Evolutionary conservation across 768 basidiomycete species (phyloP), one percentile per base, ranked within the genome.

Genomic region (Xerocomellus chrysenteron): DNA sequence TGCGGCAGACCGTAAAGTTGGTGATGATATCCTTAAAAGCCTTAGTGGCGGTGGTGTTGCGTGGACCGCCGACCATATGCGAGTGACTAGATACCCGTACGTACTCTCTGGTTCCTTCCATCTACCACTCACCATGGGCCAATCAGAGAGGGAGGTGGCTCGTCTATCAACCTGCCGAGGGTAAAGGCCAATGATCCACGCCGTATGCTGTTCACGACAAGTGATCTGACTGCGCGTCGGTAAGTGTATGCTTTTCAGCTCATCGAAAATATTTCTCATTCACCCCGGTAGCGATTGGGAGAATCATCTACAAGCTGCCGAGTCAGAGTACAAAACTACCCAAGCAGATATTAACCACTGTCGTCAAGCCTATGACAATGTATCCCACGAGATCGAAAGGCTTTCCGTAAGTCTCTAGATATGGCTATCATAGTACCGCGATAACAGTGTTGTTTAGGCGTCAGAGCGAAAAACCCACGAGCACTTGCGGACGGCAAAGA

Each of bases 71-170:
- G 89, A 92, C 63, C 68, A 71, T 12, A 88, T 86, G 74, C 70
- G 71, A 19, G 85, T 92, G 47, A 79, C 76, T 26, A 83, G 85
- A 54, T 93, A 79, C 66, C 69, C 78, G 90, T 90, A 65, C 52
- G 84, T 78, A 5, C 40, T 21, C 50, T 19, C 40, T 47, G 21
- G 21, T 36, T 48, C 35, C 32, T 33, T 26, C 24, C 12, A 30
- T 43, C 12, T 48, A 37, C 47, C 13, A 36, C 47, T 51, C 37
- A 59, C 49, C 19, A 30, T 39, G 3, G 8, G 33, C 3, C 10
- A 45, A 57, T 40, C 51, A 91, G 88, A 12, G 87, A 87, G 59
- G 89, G 88, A 49, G 91, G 90, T 74, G 78, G 80, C 56, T 76
- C 77, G 26, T 85, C 84, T 8, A 76, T 73, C 55, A 71, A 74